Conservation (phyloP, 176 grass and related monocot genomes). For the Musa beccarii region DNA sequence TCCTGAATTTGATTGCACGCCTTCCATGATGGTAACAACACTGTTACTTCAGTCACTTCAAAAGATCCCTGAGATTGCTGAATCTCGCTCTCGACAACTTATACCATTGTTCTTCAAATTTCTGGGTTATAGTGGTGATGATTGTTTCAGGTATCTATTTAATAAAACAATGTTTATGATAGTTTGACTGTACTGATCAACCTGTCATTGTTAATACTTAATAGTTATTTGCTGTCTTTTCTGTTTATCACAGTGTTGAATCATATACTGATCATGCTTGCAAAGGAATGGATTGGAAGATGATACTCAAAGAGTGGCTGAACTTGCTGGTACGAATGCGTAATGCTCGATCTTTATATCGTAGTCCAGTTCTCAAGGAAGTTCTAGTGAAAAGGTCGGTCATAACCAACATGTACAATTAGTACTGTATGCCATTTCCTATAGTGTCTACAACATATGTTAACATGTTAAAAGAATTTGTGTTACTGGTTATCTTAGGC, state of each 20-base stretch:
- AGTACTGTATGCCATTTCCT: not conserved
- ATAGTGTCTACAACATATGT: not conserved
- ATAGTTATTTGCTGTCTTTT: conserved; percentile 18
- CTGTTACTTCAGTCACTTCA: conserved; percentile 73
- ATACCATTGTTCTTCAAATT: conserved; percentile 86
- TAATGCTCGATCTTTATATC: conserved; percentile 78
- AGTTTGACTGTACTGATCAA: not conserved
- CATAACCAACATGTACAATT: not conserved
- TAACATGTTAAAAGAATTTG: not conserved
- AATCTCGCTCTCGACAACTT: conserved; percentile 81
- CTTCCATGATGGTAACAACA: conserved; percentile 38
- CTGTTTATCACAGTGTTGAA: conserved; percentile 46
- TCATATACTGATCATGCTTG: conserved; percentile 52
- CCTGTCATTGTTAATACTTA: conserved; percentile 6
- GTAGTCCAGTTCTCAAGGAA: conserved; percentile 61
- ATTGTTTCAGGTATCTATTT: conserved; percentile 47
- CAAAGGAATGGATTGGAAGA: conserved; percentile 75
- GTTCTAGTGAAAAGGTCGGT: conserved; percentile 67
- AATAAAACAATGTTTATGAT: conserved; percentile 2
- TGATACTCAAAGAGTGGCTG: conserved; percentile 89
- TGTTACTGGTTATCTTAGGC: conserved; percentile 28
- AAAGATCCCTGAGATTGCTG: conserved; percentile 78
- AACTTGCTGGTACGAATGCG: conserved; percentile 61
- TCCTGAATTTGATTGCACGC: conserved; percentile 58
- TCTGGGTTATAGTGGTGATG: conserved; percentile 58